Evolutionary conservation across 106 monocot genomes (phyloP), one percentile per base, ranked within the genome.

Genomic region (Dendrobium catenatum): DNA sequence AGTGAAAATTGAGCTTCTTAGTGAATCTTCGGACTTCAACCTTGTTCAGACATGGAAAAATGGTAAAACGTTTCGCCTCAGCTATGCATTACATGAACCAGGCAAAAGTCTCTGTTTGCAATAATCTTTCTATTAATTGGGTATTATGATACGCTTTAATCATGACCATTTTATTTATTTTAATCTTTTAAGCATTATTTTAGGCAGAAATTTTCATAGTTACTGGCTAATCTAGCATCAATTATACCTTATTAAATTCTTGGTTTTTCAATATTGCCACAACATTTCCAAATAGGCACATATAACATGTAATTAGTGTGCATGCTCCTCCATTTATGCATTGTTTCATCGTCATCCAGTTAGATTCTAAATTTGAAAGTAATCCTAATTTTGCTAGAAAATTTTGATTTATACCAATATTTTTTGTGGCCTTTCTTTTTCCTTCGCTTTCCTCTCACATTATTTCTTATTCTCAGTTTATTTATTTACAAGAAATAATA

Each of bases 41-140:
- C 93, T 95, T 86, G 85, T 99, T 37, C 88, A 85, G 75, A 91
- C 93, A 42, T 99, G 99, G 95, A 78, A 93, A 86, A 64, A 91
- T 90, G 99, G 99, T 99, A 77, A 84, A 85, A 41, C 22, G 29
- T 37, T 15, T 74, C 6, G 33, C 70, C 11, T 9, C 41, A 18
- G 42, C n/a, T 74, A n/a, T 74, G 40, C 40, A 17, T 42, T 16
- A 37, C 67, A 27, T 18, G 2, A 40, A 73, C 72, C 40, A 10
- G 72, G 33, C 9, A 73, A 73, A 42, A 40, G 2, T 27, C 26
- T 72, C 40, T 37, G 33, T 43, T 43, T 43, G 43, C 41, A 31
- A 33, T 44, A 43, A 31, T 42, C 8, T 42, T 9, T 74, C 41
- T 20, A 70, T 74, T 43, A 19, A 74, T 42, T 74, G 5, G 41